Conservation (phyloP, 306 rosid species). For the Cicer cuneatum region DNA sequence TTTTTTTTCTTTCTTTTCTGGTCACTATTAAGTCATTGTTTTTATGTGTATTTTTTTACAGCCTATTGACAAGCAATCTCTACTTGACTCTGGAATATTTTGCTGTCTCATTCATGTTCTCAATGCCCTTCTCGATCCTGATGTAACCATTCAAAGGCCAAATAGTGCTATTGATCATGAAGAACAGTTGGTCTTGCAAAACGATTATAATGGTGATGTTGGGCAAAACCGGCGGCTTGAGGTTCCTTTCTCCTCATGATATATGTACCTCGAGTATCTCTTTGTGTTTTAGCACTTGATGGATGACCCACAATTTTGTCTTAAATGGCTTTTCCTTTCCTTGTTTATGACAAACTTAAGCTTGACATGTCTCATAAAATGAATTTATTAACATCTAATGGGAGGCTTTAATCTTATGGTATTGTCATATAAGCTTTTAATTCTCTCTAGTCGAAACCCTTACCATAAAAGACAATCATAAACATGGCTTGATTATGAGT, state of each 20-base stretch:
- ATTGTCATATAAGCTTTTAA: conserved; percentile 11
- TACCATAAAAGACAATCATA: conserved; percentile 30
- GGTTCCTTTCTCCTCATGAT: conserved; percentile 61
- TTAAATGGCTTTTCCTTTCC: background rate
- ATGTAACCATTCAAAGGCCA: conserved; percentile 58
- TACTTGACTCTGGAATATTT: conserved; percentile 98
- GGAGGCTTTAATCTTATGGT: conserved; percentile 23
- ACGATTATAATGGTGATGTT: conserved; percentile 54
- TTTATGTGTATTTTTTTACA: conserved; percentile 51
- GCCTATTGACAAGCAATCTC: conserved; percentile 98
- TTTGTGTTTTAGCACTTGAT: conserved; percentile 19
- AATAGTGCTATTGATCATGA: conserved; percentile 56
- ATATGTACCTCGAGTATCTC: conserved; percentile 22
- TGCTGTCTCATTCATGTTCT: conserved; percentile 96
- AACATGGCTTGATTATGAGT: conserved; percentile 3
- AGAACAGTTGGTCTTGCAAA: conserved; percentile 49
- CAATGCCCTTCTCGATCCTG: conserved; percentile 85
- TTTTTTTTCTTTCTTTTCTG: conserved; percentile 23
- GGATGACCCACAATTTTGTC: background rate
- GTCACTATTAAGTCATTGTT: conserved; percentile 35
- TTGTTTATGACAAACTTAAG: conserved; percentile 1
- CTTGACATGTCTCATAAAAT: conserved; percentile 19
- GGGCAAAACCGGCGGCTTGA: conserved; percentile 76
- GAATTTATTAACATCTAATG: conserved; percentile 31
- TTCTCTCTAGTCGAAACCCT: conserved; percentile 2